phyloP scores from a whole-genome alignment of 2,329 filamentous ascomycete genomes.

The Fusarium continuum region DNA sequence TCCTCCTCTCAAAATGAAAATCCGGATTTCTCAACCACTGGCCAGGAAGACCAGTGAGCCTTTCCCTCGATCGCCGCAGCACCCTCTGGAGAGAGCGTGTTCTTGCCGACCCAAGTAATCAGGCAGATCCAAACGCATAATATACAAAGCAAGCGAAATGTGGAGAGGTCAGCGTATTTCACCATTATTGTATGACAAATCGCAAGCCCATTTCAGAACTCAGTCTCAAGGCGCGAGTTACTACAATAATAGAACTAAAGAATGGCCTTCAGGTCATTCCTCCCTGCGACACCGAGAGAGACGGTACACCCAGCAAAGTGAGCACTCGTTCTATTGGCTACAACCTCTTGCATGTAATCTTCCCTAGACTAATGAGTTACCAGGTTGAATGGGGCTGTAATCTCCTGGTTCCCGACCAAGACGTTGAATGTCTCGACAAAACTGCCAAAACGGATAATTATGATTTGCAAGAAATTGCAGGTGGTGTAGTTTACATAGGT shows the following conservation, averaged over 20 bases:
- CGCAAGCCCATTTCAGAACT: background rate
- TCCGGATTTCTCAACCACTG: background rate
- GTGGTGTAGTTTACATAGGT: background rate
- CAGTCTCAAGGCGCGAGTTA: background rate
- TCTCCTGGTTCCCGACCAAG: background rate
- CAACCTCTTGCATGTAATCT: no score
- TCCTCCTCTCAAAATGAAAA: slow-evolving; percentile 2
- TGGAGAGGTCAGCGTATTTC: background rate
- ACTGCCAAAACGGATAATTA: rapidly evolving
- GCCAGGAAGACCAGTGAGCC: background rate
- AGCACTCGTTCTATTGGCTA: no score
- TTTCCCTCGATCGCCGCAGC: background rate
- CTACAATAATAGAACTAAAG: no score
- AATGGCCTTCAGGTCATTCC: no score
- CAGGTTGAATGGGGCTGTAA: no score
- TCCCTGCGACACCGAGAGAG: no score
- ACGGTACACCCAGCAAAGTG: no score
- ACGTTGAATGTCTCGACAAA: background rate
- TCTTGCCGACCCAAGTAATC: no score
- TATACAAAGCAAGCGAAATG: background rate
- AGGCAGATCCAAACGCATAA: no score
- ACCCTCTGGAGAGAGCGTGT: background rate
- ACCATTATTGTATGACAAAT: background rate
- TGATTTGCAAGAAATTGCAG: background rate
- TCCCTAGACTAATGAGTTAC: no score